Base-by-base conservation (phyloP, 139 green algal genomes). In the Marvania coccoides region DNA sequence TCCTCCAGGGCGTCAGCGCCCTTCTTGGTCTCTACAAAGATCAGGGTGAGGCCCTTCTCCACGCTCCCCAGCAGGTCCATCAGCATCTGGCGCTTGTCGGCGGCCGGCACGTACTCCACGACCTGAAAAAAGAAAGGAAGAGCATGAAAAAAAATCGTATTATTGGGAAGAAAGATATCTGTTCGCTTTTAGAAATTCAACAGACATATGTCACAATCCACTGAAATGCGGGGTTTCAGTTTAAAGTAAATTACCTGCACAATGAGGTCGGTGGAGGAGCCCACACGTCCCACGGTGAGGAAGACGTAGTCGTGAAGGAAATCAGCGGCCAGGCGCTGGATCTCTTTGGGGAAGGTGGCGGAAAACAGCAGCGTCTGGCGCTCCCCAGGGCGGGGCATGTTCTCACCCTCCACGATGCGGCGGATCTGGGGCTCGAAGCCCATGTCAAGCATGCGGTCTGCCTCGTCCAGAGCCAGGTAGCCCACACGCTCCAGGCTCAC, bases 281-380 rank as follows among this genome's bases (percentile, higher is more conserved):
- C 94, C 15, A 63, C 63, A 9, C 69, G 6, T 9, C 59, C 59
- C 30, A 86, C 80, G 28, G 92, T 87, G 19, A 99, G 83, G 85
- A 98, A 99, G 64, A 99, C 88, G 79, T 99, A 98, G 85, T 98
- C 88, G 73, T 85, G 57, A 51, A 98, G 72, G 82, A 97, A 98
- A 71, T 97, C 92, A 3, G 85, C 75, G n/a, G 92, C 92, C 63
- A 98, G 77, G 54, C 90, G 79, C 78, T 90, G 83, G 38, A 91
- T 87, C 51, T 90, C 85, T 72, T 96, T 96, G 47, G 93, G 93
- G 84, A 98, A 98, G 47, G 93, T 98, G 47, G 93, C 93, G 55
- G 69, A 87, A 81, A 98, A 98, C 38, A 98, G 84, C 40, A 98
- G 87, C 31, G 92, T 98, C 83, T 98, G 92, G 61, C 92, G 84